Conservation (phyloP, 2,329 filamentous ascomycete genomes). For the Raffaelea deltoideospora region DNA sequence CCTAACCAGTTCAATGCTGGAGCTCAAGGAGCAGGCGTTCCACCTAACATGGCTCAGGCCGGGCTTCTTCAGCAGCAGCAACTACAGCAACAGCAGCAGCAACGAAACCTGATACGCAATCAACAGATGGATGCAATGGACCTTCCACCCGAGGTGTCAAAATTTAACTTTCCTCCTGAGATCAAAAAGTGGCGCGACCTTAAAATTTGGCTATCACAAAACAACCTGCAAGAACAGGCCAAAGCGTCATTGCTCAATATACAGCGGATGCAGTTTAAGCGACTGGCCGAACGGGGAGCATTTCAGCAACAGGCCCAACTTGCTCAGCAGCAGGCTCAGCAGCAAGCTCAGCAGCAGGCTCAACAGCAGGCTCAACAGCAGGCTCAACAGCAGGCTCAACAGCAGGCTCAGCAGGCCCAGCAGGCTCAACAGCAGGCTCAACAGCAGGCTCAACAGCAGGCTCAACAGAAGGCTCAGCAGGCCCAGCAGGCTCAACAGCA, state of each 20-base stretch:
- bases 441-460: not conserved
- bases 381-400: not conserved
- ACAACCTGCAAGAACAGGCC: conserved; percentile 17
- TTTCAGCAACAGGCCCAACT: conserved; percentile 1
- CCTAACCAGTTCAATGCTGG: conserved; percentile 9
- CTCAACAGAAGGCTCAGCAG: conserved; percentile 2
- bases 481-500: not conserved
- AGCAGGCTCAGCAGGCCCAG: conserved; percentile 3
- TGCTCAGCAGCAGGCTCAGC: conserved; percentile 1
- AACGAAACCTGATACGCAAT: too few species aligned
- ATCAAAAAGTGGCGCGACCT: conserved; percentile 35
- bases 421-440: conserved; percentile 5
- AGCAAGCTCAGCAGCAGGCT: conserved; percentile 2
- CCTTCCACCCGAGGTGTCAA: conserved; percentile 22
- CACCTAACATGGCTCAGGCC: conserved; percentile 5
- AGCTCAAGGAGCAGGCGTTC: conserved; percentile 3
- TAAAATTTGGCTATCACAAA: conserved; percentile 24
- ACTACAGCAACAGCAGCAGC: conserved; percentile 15
- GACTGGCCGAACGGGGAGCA: conserved; percentile 10
- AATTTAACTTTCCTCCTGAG: conserved; percentile 21
- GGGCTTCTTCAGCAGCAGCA: conserved; percentile 12
- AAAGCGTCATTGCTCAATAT: conserved; percentile 18
- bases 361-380: conserved; percentile 5
- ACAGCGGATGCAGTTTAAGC: conserved; percentile 25
- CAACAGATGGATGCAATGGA: conserved; percentile 37